Base-by-base conservation (phyloP, 208 protist species). In the Naegleria gruberi region DNA sequence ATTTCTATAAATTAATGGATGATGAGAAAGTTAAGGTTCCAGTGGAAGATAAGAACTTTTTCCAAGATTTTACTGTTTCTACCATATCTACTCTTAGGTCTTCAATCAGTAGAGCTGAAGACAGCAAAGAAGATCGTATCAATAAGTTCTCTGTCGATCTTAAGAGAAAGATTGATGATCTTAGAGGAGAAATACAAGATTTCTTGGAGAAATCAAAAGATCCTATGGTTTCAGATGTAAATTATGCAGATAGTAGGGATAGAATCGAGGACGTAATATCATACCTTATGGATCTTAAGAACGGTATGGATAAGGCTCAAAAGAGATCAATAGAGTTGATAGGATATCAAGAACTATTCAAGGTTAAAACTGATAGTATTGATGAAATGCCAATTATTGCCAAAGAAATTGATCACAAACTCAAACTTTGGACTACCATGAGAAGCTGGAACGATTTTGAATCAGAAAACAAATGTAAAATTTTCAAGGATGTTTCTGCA, bases 21-120 rank as follows among this genome's bases (percentile, higher is more conserved):
- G 97, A 97, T 91, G 94, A 97, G 51, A 92, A 94, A 10, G 93
- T 98, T 82, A 91, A 91, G 46, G 96, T 97, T 89, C 94, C 96
- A 19, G 93, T 97, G 57, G 94, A 97, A 89, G 96, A 98, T 90
- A 97, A 94, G 37, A 37, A 91, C 42, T 42, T 86, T 47, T 98
- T 95, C 93, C 94, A 95, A 92, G 97, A 94, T 92, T 96, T 95
- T 57, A 98, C 96, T 6, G 94, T 95, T 2, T 96, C 96, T 34
- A 95, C 97, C 93, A 97, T 98, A 89, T 95, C 97, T 84, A 98
- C 97, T 92, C 92, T 97, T 90, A 95, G 95, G 30, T 96, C 94
- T n/a, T 92, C 96, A 82, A 95, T 97, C 93, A 94, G 96, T 12
- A 89, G 82, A 77, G 95, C 94, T 46, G 94, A 98, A 77, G 96